Conservation (phyloP, 805 yeast species). For the Saccharomyces paradoxus region DNA sequence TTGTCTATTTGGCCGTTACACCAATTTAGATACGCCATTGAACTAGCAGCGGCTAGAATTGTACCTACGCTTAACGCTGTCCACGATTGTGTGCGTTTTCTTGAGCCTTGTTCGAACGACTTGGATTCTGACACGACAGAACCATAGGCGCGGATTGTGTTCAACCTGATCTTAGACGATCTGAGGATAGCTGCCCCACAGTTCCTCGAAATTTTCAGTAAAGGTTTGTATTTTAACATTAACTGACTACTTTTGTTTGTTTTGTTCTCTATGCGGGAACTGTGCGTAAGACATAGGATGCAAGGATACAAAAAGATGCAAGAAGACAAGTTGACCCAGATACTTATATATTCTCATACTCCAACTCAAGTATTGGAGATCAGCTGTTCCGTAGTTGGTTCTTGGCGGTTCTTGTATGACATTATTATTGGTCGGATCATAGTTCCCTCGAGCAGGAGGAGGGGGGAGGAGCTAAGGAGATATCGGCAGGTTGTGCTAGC, state of each 20-base stretch:
- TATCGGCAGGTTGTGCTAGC: background rate
- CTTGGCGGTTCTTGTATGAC: background rate
- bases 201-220: background rate
- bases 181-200: background rate
- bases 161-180: background rate
- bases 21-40: background rate
- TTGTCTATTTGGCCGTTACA: constrained; percentile 5
- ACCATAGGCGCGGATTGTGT: background rate
- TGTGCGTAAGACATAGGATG: background rate
- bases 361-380: background rate
- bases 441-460: background rate
- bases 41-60: constrained; percentile 2
- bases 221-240: background rate
- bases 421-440: background rate
- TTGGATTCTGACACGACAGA: background rate
- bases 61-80: constrained; percentile 2
- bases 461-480: background rate
- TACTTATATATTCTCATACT: background rate
- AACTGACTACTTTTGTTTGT: background rate
- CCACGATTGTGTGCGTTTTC: background rate
- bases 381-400: background rate
- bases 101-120: background rate
- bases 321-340: background rate
- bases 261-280: background rate
- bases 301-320: background rate